Evolutionary conservation across 2,329 filamentous ascomycete genomes (phyloP), one percentile per base, ranked within the genome.

Genomic region (Ceratocystis albifundus): DNA sequence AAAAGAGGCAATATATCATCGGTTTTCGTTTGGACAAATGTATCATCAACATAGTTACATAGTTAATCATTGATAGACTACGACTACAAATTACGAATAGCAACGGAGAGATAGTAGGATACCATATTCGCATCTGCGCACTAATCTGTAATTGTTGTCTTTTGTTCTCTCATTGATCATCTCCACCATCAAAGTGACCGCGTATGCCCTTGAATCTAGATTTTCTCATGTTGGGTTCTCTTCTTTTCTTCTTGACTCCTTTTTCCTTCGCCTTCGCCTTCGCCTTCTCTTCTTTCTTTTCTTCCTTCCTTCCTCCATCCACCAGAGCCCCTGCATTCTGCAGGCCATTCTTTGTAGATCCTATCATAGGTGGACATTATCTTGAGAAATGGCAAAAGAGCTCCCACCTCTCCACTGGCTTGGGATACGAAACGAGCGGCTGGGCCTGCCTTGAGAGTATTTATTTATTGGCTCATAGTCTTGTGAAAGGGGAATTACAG

Each of bases 301-400:
- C 22, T 48, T 15, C 12, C 46, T 63, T 36, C 46, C 22, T 48
- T 62, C 6, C n/a, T 28, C 61, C 36, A 62, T 61, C 10, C 30
- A n/a, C 22, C 20, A 46, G 17, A n/a, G 15, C 55, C 55, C 55
- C 55, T 59, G 55, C 55, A 59, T 59, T 59, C 55, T 59, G 55
- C 55, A 59, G 36, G 55, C 55, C 55, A 59, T 36, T 59, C 36
- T 57, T 36, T 59, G 55, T 36, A 59, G 30, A 59, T 59, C 55
- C 20, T 59, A 36, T 59, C 55, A 59, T n/a, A n/a, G n/a, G 30
- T 36, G 28, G 55, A 59, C 32, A 36, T 36, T 59, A 17, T 17
- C n/a, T 36, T 4, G 28, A 59, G 17, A 59, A 17, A 36, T 32
- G 32, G n/a, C 17, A n/a, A 22, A 50, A 50, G 22, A 50, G 17